phyloP scores from a whole-genome alignment of 2,329 filamentous ascomycete genomes.

The Diplocarpon rosae region DNA sequence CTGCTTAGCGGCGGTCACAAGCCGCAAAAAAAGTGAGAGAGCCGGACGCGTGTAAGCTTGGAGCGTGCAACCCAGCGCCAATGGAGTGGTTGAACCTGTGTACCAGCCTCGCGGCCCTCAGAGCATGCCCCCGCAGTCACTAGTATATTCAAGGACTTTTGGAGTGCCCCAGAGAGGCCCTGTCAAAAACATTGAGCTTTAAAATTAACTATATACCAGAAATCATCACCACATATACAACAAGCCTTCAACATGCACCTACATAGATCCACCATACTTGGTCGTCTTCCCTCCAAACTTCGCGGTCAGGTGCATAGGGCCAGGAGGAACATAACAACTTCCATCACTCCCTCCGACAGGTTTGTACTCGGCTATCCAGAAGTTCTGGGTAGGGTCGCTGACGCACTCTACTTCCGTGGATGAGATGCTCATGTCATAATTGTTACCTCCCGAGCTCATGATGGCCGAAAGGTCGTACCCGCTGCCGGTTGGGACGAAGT shows the following conservation, averaged over 20 bases:
- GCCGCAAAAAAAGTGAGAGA: no score
- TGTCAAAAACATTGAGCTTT: conserved; percentile 8
- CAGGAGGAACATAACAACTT: conserved; percentile 21
- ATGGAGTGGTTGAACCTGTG: no score
- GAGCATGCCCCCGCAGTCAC: no score
- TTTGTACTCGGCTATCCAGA: conserved; percentile 20
- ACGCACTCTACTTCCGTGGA: conserved; percentile 19
- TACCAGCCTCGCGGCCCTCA: no score
- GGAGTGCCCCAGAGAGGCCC: no score
- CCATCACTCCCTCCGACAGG: conserved; percentile 23
- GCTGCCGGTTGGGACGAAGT: conserved; percentile 18
- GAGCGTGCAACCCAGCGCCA: no score
- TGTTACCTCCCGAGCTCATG: conserved; percentile 21
- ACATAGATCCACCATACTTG: not conserved
- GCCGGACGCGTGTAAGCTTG: no score
- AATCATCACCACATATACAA: conserved; percentile 7
- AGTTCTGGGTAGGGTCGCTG: conserved; percentile 22
- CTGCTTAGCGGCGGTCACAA: no score
- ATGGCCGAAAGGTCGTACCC: conserved; percentile 27
- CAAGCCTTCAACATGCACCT: not conserved
- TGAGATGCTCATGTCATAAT: conserved; percentile 25
- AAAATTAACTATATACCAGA: conserved; percentile 19
- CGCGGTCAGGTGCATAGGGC: conserved; percentile 17
- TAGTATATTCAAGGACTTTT: no score
- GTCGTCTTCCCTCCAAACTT: conserved; percentile 20